phyloP scores from a whole-genome alignment of 345 rosid species.

The Isatis tinctoria region DNA sequence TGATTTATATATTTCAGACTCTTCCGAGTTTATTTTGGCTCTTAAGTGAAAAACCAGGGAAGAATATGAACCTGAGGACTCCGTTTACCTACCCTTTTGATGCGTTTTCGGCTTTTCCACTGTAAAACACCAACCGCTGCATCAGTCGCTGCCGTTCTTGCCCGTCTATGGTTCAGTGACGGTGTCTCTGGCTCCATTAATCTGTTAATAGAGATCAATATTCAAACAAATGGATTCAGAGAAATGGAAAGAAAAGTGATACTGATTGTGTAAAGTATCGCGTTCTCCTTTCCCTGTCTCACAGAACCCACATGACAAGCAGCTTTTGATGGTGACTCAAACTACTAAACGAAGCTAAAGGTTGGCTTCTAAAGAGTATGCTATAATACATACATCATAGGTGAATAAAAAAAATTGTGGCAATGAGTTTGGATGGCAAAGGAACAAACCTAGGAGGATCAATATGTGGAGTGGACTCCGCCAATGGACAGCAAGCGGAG shows the following conservation, averaged over 20 bases:
- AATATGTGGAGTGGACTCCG: constrained; percentile 10
- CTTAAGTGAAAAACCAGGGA: constrained; percentile 42
- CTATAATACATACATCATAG: background rate
- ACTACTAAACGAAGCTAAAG: background rate
- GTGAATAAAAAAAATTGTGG: background rate
- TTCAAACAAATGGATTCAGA: constrained; percentile 1
- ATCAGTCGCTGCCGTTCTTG: background rate
- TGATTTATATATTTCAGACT: background rate
- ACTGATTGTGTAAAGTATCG: background rate
- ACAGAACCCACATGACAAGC: background rate
- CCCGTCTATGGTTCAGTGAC: constrained; percentile 35
- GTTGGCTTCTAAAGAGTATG: background rate
- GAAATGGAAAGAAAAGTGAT: background rate
- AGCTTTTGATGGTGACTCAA: background rate
- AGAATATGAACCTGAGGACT: constrained; percentile 47
- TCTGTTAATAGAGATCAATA: constrained; percentile 41
- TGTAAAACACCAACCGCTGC: constrained; percentile 28
- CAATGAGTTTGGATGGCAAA: background rate
- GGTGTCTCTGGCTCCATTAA: constrained; percentile 60
- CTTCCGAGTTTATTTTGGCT: background rate
- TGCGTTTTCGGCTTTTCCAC: constrained; percentile 76
- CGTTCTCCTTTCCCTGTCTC: background rate
- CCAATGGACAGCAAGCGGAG: constrained; percentile 67
- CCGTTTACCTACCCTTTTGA: constrained; percentile 52
- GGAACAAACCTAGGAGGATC: constrained; percentile 47